Conservation (phyloP, 768 basidiomycete genomes). For the Tylopilus rubrobrunneus region DNA sequence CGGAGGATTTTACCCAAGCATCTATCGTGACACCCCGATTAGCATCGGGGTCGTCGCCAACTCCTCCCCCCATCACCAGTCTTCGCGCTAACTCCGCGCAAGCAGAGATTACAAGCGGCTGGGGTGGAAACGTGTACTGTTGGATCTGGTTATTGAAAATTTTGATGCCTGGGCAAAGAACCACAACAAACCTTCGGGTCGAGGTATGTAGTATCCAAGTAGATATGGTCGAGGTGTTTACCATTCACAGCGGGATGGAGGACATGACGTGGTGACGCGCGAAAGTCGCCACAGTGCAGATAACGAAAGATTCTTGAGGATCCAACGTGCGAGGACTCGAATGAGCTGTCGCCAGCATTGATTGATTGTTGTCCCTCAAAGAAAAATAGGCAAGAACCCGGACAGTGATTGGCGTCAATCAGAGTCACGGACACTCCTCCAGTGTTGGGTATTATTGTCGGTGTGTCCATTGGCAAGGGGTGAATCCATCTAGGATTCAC, state of each 20-base stretch:
- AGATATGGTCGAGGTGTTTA: constrained; percentile 81
- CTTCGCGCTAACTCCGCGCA: constrained; percentile 79
- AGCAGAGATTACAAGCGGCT: constrained; percentile 89
- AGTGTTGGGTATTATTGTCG: constrained; percentile 74
- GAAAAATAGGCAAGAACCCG: constrained; percentile 90
- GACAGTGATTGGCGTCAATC: constrained; percentile 99
- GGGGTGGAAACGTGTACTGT: constrained; percentile 92
- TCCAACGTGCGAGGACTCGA: constrained; percentile 69
- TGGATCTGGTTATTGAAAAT: constrained; percentile 1
- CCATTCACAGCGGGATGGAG: constrained; percentile 79
- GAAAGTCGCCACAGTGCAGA: constrained; percentile 92
- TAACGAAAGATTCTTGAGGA: constrained; percentile 74
- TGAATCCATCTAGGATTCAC: constrained; percentile 89
- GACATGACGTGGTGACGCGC: constrained; percentile 85
- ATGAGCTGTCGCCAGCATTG: constrained; percentile 80
- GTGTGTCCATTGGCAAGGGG: constrained; percentile 75
- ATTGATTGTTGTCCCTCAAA: constrained; percentile 91
- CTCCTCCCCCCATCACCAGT: constrained; percentile 41
- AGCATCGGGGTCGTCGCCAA: constrained; percentile 24
- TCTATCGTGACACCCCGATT: constrained; percentile 41
- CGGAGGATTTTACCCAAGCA: constrained; percentile 43
- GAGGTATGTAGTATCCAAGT: constrained; percentile 95
- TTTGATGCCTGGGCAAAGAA: neutral
- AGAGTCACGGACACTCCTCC: constrained; percentile 86
- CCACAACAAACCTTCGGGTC: constrained; percentile 64